Conservation (phyloP, 176 grass and related monocot genomes). For the Ananas comosus region DNA sequence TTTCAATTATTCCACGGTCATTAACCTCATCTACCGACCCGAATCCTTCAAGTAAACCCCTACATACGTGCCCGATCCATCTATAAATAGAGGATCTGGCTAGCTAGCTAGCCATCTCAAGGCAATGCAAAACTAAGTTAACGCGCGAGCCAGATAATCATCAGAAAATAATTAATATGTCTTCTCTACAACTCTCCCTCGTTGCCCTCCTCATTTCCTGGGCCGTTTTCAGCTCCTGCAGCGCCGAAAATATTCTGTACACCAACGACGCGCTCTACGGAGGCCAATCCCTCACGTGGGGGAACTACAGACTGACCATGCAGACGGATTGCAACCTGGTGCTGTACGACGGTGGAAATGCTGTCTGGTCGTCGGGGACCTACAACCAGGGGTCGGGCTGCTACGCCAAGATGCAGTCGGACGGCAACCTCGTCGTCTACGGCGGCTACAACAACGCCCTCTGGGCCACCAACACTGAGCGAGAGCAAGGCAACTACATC, state of each 20-base stretch:
- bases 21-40: too few relatives aligned
- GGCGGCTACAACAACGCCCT: not conserved
- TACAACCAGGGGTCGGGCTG: not conserved
- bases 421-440: constrained; percentile 29
- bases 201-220: not conserved
- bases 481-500: constrained; percentile 17
- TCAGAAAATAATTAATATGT: not conserved
- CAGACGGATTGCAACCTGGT: constrained; percentile 34
- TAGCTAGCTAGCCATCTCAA: too few relatives aligned
- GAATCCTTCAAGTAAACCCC: too few relatives aligned
- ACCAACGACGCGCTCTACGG: not conserved
- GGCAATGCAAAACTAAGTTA: too few relatives aligned
- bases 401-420: constrained; percentile 13
- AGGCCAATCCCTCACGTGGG: constrained; percentile 6
- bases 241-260: constrained; percentile 12
- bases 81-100: too few relatives aligned
- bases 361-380: constrained; percentile 16
- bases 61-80: too few relatives aligned
- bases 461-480: constrained; percentile 12
- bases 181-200: not conserved
- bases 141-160: too few relatives aligned
- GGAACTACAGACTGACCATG: constrained; percentile 11
- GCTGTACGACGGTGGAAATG: constrained; percentile 2
- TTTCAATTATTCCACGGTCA: too few relatives aligned
- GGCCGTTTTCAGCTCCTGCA: not conserved